Evolutionary conservation across 1,284 basidiomycete species (phyloP), one percentile per base, ranked within the genome.

Genomic region (Sanghuangporus baumii): DNA sequence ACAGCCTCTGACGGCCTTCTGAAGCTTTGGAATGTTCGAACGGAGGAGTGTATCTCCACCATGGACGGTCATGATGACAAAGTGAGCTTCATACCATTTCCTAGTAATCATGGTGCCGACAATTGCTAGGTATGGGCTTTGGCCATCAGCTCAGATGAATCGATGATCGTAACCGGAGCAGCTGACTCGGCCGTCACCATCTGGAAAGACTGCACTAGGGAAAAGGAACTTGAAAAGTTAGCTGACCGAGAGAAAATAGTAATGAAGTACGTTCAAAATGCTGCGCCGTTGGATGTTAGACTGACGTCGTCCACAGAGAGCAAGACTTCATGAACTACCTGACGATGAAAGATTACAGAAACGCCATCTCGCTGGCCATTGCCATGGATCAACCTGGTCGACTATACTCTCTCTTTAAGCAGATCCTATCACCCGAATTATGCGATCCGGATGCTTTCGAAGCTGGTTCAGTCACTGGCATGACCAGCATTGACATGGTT

Each of bases 31-130:
- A 95, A 92, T 72, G 83, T 97, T 61, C 83, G 85, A 66, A 89
- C 92, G 59, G 96, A 99, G 72, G 87, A 91, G 68, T 97, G 93
- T 72, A 79, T 86, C 3, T 79, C 87, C 14, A 99, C 96, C 7
- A 78, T 99, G 72, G 97, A 99, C 74, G 96, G 95, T 68, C 96
- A 98, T 70, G 93, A 98, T 72, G 95, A 96, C 70, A 97, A 96
- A 82, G 94, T 91, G 66, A 40, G 84, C 71, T 20, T 12, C 9
- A 60, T 52, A 41, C 38, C 12, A 5, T 57, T 48, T 14, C 1
- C 38, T 26, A 60, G 51, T 3, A 55, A 48, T 50, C 41, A 46
- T 18, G 57, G 50, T 67, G 57, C 60, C 36, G 61, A 34, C 38
- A 34, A 23, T 46, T 43, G 23, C 9, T 72, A 94, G 93, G 88